A percentile compares a stretch with the other conserved stretches of the same genome.
phyloP scores from a whole-genome alignment of 1,284 basidiomycete species.

The Trichosporon ovoides region DNA sequence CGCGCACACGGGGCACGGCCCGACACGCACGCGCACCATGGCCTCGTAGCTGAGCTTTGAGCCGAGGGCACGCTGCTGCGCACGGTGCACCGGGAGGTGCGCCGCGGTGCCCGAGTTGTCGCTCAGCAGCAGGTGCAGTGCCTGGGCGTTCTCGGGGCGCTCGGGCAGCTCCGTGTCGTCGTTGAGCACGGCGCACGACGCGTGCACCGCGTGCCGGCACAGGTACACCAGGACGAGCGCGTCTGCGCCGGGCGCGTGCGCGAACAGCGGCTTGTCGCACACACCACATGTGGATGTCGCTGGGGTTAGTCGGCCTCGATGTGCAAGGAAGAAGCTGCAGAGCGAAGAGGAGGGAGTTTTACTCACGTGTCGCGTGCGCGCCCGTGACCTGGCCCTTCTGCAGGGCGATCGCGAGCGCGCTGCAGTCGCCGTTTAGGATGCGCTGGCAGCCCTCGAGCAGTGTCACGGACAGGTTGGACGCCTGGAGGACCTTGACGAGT shows the following conservation, averaged over 20 bases:
- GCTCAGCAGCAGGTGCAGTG: slow-evolving; percentile 56
- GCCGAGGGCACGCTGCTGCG: slow-evolving; percentile 43
- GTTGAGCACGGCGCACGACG: slow-evolving; percentile 54
- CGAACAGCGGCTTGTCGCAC: slow-evolving; percentile 60
- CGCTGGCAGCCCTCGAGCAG: slow-evolving; percentile 83
- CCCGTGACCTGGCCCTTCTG: slow-evolving; percentile 71
- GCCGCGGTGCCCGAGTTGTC: slow-evolving; percentile 49
- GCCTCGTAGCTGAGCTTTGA: slow-evolving; percentile 56
- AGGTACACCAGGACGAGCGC: slow-evolving; percentile 60
- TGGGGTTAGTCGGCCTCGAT: slow-evolving; percentile 38
- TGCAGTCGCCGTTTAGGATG: slow-evolving; percentile 75
- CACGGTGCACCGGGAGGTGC: slow-evolving; percentile 4
- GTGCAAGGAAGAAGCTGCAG: not conserved
- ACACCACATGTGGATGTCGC: slow-evolving; percentile 62
- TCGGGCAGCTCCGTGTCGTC: slow-evolving; percentile 39
- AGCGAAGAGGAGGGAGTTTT: not conserved
- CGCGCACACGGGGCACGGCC: slow-evolving; percentile 69
- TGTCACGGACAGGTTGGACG: slow-evolving; percentile 83
- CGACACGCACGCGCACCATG: slow-evolving; percentile 61
- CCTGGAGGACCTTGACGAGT: slow-evolving; percentile 92
- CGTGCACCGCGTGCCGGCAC: slow-evolving; percentile 80
- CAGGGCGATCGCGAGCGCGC: slow-evolving; percentile 63
- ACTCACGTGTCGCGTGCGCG: slow-evolving; percentile 65
- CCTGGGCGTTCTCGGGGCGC: slow-evolving; percentile 43
- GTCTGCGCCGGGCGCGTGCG: slow-evolving; percentile 40